Evolutionary conservation across 2,329 filamentous ascomycete species (phyloP).

Genomic region (Colletotrichum sidae): DNA sequence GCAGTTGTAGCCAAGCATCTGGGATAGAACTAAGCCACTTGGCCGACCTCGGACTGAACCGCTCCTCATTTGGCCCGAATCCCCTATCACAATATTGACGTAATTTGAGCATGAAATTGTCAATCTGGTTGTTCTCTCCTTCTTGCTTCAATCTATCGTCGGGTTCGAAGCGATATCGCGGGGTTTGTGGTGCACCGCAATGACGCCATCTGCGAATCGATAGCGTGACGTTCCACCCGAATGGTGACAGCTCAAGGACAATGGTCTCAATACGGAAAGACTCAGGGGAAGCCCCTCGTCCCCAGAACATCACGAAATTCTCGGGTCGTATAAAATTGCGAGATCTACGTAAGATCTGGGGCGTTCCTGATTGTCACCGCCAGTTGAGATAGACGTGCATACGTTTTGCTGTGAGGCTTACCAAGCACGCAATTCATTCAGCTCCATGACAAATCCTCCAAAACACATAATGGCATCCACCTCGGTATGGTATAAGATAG

Average conservation of each 20-base stretch:
- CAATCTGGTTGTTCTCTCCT: not conserved
- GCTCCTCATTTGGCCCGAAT: not conserved
- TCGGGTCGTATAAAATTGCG: not conserved
- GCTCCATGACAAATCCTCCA: conserved; percentile 20
- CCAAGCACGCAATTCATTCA: conserved; percentile 26
- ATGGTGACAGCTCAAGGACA: conserved; percentile 6
- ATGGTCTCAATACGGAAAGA: not conserved
- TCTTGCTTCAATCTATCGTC: not conserved
- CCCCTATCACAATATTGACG: not conserved
- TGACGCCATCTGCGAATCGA: conserved; percentile 26
- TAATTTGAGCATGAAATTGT: not conserved
- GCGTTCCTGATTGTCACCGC: conserved; percentile 19
- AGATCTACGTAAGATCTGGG: conserved; percentile 10
- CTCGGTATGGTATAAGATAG: conserved; percentile 12
- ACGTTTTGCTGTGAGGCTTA: conserved; percentile 7
- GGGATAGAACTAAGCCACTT: too few relatives aligned
- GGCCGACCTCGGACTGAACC: too few relatives aligned
- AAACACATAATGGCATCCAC: not conserved
- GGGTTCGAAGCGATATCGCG: conserved; percentile 4
- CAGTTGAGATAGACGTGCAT: conserved; percentile 14
- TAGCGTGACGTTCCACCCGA: conserved; percentile 28
- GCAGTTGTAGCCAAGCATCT: too few relatives aligned
- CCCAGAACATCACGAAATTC: conserved; percentile 8
- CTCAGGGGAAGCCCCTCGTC: conserved; percentile 3
- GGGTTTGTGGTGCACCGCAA: conserved; percentile 7